Evolutionary conservation across 1,284 basidiomycete species (phyloP).

Genomic region (Cutaneotrichosporon mucoides): DNA sequence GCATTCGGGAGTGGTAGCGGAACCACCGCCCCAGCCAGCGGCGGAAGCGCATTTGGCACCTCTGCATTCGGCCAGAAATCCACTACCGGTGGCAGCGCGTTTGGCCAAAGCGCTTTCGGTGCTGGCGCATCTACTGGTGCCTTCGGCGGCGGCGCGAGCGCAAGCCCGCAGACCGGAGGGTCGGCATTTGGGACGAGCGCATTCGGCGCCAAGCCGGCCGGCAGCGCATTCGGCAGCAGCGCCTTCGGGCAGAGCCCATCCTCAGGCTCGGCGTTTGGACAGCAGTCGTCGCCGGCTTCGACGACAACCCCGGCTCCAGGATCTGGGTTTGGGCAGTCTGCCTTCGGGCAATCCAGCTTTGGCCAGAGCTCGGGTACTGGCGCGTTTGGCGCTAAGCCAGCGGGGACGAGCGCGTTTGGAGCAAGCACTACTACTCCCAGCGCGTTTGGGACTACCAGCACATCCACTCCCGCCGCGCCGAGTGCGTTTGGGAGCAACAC

Average conservation of each 20-base stretch:
- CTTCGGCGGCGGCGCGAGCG: not conserved
- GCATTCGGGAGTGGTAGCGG: constrained; percentile 8
- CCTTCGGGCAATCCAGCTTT: constrained; percentile 25
- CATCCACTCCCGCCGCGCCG: not conserved
- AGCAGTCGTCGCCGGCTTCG: constrained; percentile 2
- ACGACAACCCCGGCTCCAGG: not conserved
- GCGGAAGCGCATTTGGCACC: not conserved
- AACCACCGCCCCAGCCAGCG: too few relatives aligned
- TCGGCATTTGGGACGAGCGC: constrained; percentile 10
- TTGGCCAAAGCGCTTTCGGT: constrained; percentile 15
- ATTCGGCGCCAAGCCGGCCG: constrained; percentile 17
- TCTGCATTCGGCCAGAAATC: constrained; percentile 9
- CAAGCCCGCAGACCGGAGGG: not conserved
- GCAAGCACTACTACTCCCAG: not conserved
- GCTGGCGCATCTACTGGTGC: not conserved
- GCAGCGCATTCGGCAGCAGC: constrained; percentile 8
- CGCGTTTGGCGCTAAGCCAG: constrained; percentile 24
- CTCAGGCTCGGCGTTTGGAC: constrained; percentile 14
- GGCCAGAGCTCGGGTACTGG: constrained; percentile 18
- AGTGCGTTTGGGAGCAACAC: not conserved
- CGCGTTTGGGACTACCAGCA: not conserved
- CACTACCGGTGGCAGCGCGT: not conserved
- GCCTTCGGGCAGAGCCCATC: constrained; percentile 12
- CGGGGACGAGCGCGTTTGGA: not conserved
- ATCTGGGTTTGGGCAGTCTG: not conserved